These are phyloP conservation scores for Aspergillus sp. DNA, from an alignment of 2,329 filamentous ascomycete genomes.

Conservation along the genomic window DNA sequence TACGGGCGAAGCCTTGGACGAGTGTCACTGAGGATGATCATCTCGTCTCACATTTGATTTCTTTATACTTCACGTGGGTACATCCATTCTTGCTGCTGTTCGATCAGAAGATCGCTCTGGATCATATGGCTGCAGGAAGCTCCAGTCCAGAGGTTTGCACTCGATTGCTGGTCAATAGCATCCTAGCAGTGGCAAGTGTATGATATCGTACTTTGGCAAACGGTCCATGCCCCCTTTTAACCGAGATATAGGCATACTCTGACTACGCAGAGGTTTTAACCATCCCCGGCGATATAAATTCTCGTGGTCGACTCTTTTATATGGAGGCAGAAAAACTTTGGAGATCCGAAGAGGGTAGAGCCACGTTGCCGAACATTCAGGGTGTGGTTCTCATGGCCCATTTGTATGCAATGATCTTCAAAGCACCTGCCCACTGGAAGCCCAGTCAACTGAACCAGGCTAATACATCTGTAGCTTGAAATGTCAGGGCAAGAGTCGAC, in stretches of 20 bases:
- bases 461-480: slow-evolving; percentile 20
- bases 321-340: slow-evolving; percentile 32
- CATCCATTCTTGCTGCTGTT: slow-evolving; percentile 82
- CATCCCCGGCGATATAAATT: slow-evolving; percentile 19
- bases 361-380: slow-evolving; percentile 31
- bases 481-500: slow-evolving; percentile 19
- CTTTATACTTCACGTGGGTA: slow-evolving; percentile 93
- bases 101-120: slow-evolving; percentile 68
- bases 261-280: slow-evolving; percentile 29
- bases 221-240: slow-evolving; percentile 5
- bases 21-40: slow-evolving; percentile 69
- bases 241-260: slow-evolving; percentile 26
- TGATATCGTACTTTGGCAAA: slow-evolving; percentile 6
- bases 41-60: slow-evolving; percentile 75
- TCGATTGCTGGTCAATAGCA: slow-evolving; percentile 78
- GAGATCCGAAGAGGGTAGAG: slow-evolving; percentile 28
- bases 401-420: slow-evolving; percentile 18
- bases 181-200: slow-evolving; percentile 57
- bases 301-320: slow-evolving; percentile 30
- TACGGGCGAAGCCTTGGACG: slow-evolving; percentile 59
- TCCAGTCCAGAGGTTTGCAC: slow-evolving; percentile 69
- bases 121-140: slow-evolving; percentile 35
- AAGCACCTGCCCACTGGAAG: not conserved
- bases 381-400: slow-evolving; percentile 30
- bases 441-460: not conserved